Conservation (phyloP, 768 basidiomycete genomes). For the Tephrocybe rancida region DNA sequence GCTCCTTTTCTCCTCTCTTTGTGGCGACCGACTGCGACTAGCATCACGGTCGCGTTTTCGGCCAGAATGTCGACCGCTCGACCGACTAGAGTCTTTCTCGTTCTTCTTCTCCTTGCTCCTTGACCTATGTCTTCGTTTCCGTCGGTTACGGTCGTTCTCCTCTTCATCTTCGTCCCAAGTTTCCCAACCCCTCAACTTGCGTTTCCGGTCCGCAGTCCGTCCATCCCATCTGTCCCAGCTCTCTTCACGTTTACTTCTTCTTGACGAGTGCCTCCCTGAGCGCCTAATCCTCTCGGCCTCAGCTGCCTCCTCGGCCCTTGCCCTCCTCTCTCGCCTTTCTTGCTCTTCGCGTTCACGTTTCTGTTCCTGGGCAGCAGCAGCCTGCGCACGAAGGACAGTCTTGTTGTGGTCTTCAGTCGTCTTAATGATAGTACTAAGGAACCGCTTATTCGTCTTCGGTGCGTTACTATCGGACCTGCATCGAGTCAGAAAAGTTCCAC, state of each 20-base stretch:
- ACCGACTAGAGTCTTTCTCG: conserved; percentile 20
- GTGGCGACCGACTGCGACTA: conserved; percentile 24
- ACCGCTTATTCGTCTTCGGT: conserved; percentile 82
- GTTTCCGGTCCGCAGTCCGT: conserved; percentile 49
- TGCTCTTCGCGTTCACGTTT: conserved; percentile 68
- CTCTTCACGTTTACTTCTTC: conserved; percentile 26
- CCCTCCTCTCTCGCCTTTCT: conserved; percentile 60
- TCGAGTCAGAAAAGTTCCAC: background rate
- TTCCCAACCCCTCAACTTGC: conserved; percentile 51
- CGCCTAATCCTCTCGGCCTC: conserved; percentile 61
- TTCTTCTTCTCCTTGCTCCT: conserved; percentile 23
- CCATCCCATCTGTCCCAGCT: conserved; percentile 59
- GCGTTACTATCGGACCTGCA: conserved; percentile 69
- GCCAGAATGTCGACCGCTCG: conserved; percentile 8
- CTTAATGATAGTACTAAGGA: conserved; percentile 82
- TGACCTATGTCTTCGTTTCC: conserved; percentile 27
- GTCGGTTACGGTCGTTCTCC: conserved; percentile 16
- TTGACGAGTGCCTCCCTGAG: conserved; percentile 28
- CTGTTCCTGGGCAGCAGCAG: conserved; percentile 71
- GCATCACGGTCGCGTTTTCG: conserved; percentile 25
- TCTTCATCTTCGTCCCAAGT: conserved; percentile 45
- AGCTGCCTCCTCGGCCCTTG: conserved; percentile 76
- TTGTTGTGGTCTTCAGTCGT: conserved; percentile 97
- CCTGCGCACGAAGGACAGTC: conserved; percentile 75
- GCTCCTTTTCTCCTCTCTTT: background rate